Evolutionary conservation across 805 yeast genomes (phyloP).

Genomic region (Tetrapisispora arboricola): DNA sequence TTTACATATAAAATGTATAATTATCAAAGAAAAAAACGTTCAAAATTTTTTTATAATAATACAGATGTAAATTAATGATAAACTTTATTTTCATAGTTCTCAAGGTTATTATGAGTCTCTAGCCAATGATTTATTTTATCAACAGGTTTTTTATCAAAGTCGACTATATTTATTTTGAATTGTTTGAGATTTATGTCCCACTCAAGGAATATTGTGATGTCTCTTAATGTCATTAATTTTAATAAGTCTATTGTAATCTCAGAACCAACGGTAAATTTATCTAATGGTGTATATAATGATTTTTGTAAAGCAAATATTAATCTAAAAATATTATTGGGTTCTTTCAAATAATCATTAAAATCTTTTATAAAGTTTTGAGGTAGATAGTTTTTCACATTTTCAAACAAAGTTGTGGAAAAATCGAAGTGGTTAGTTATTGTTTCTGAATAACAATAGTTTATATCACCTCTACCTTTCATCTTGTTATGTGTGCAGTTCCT

Average conservation of each 20-base stretch:
- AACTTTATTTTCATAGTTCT: neutral
- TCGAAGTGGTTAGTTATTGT: constrained; percentile 8
- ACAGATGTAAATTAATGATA: neutral
- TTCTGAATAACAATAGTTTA: constrained; percentile 17
- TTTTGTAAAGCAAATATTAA: constrained; percentile 19
- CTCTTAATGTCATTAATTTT: constrained; percentile 31
- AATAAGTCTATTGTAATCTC: constrained; percentile 10
- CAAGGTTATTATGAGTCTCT: constrained; percentile 28
- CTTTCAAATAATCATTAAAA: constrained; percentile 16
- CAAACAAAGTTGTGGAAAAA: constrained; percentile 7
- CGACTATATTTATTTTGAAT: constrained; percentile 30
- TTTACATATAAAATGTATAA: too few relatives aligned
- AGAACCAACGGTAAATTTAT: constrained; percentile 5
- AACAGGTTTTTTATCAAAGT: constrained; percentile 43
- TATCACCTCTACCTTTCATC: constrained; percentile 11
- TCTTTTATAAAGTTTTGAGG: constrained; percentile 10
- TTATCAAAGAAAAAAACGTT: neutral
- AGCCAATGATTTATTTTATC: constrained; percentile 41
- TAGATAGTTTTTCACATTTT: neutral
- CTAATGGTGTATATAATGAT: constrained; percentile 1
- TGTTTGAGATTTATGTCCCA: constrained; percentile 10
- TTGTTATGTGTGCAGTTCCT: constrained; percentile 25
- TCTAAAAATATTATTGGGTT: constrained; percentile 14
- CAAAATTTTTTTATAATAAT: too few relatives aligned
- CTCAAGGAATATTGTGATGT: constrained; percentile 29